Base-by-base conservation (phyloP, 169 alveolate genomes). In the Plasmodium knowlesi region DNA sequence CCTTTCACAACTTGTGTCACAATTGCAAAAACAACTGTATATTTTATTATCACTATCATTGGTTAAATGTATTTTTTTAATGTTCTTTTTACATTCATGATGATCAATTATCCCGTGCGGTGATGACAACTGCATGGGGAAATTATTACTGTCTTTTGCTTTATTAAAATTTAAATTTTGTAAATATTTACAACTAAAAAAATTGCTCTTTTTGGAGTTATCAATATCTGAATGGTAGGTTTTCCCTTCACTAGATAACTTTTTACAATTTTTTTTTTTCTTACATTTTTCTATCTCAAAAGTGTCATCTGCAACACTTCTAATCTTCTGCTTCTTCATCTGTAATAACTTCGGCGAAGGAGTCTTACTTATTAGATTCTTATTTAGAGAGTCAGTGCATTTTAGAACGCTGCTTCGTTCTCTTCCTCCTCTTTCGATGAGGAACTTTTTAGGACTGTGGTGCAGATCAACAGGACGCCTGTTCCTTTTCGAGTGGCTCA, bases 11-110 rank as follows among this genome's bases (percentile, higher is more conserved):
- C 46, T 89, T 37, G 39, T 37, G 28, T 86, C 86, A 34, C 61
- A 46, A 14, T 34, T 61, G 70, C 43, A 74, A 41, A 5, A 32
- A 53, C 67, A 53, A 30, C 70, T 54, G 61, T 86, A 53, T 22
- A 32, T 76, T 43, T 70, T 74, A 50, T 86, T 73, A 86, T 86
- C 93, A 86, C 80, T 86, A 76, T 34, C 28, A 86, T 86, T 86
- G 6, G 85, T 19, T 54, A 86, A 73, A 76, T 41, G 10, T 34
- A 39, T 70, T 16, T 39, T 39, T 71, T 84, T 73, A 25, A n/a
- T 1, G 34, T 71, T 84, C n/a, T 43, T 84, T 32, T 82, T 82
- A 53, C n/a, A 39, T n/a, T 30, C 78, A 25, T 43, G 19, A 84
- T 53, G 92, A 3, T 70, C 39, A 39, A n/a, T 67, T 5, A 39